A percentile compares a stretch with the other conserved stretches of the same genome.
Conservation (phyloP, 179 eudicot species). For the Spergularia azorica region DNA sequence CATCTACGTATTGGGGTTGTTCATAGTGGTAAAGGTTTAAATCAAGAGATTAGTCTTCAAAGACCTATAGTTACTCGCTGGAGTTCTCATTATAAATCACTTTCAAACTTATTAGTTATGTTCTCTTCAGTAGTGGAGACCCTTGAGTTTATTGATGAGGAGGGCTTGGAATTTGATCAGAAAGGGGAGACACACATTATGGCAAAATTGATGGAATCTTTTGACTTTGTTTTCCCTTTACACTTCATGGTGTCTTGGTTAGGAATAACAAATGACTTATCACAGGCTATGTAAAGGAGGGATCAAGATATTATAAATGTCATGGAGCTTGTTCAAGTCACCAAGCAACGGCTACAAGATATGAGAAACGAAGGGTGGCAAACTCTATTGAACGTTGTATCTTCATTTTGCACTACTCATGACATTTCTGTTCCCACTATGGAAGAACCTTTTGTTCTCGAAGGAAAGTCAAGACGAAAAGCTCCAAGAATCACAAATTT, state of each 20-base stretch:
- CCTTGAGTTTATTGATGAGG: not conserved
- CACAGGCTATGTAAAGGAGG: not conserved
- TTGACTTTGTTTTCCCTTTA: constrained; percentile 1
- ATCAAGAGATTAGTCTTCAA: constrained; percentile 9
- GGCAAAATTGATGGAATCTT: not conserved
- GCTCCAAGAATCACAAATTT: too few relatives aligned
- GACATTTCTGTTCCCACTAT: too few relatives aligned
- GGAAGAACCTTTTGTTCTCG: too few relatives aligned
- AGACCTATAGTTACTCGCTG: not conserved
- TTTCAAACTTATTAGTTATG: not conserved
- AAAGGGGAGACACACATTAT: not conserved
- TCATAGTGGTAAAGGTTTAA: constrained; percentile 7
- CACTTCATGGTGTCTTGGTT: not conserved
- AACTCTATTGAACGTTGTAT: too few relatives aligned
- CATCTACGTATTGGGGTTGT: not conserved
- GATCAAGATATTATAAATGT: constrained; percentile 20
- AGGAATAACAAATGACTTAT: not conserved
- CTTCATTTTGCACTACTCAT: too few relatives aligned
- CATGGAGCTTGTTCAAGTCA: not conserved
- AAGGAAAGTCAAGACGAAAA: too few relatives aligned
- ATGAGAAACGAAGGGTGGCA: constrained; percentile 3
- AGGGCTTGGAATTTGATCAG: not conserved
- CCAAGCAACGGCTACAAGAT: not conserved
- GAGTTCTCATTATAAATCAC: not conserved
- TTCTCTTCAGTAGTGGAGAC: not conserved